Conservation (phyloP, 805 yeast species). For the Lipomyces sp. region DNA sequence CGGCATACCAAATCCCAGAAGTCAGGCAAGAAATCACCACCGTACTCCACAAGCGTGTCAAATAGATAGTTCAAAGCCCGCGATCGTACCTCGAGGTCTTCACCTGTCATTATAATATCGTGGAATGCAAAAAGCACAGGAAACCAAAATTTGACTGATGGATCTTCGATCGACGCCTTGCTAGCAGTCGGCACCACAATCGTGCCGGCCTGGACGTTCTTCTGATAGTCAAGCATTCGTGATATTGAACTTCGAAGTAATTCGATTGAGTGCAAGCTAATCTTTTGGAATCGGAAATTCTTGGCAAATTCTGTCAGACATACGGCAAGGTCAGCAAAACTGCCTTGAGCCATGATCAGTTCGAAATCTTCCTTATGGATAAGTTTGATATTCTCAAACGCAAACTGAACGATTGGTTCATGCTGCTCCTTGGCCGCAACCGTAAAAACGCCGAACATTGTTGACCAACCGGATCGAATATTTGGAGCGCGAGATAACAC, state of each 20-base stretch:
- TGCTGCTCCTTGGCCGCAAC: constrained; percentile 65
- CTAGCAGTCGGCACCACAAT: constrained; percentile 18
- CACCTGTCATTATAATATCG: constrained; percentile 89
- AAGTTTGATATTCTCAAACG: constrained; percentile 65
- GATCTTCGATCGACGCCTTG: constrained; percentile 41
- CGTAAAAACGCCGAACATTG: constrained; percentile 78
- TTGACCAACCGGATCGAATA: constrained; percentile 93
- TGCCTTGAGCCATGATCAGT: constrained; percentile 71
- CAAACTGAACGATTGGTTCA: constrained; percentile 66
- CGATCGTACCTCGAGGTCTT: constrained; percentile 91
- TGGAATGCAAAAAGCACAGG: constrained; percentile 86
- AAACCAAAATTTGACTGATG: constrained; percentile 64
- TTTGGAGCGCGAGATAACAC: constrained; percentile 71
- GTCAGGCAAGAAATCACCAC: constrained; percentile 69
- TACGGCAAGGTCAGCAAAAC: constrained; percentile 64
- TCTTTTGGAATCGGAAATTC: constrained; percentile 79
- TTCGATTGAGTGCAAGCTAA: constrained; percentile 79
- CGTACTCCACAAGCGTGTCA: constrained; percentile 77
- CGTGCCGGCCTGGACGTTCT: constrained; percentile 31
- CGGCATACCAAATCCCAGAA: constrained; percentile 86
- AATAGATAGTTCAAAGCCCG: constrained; percentile 82
- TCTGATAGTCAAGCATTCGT: constrained; percentile 54
- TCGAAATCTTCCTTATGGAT: constrained; percentile 66
- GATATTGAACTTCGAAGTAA: constrained; percentile 66
- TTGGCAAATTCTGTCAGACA: constrained; percentile 83